These are phyloP conservation scores for Zymoseptoria brevis DNA, from an alignment of 2,329 filamentous ascomycete species.

Conservation along the genomic window DNA sequence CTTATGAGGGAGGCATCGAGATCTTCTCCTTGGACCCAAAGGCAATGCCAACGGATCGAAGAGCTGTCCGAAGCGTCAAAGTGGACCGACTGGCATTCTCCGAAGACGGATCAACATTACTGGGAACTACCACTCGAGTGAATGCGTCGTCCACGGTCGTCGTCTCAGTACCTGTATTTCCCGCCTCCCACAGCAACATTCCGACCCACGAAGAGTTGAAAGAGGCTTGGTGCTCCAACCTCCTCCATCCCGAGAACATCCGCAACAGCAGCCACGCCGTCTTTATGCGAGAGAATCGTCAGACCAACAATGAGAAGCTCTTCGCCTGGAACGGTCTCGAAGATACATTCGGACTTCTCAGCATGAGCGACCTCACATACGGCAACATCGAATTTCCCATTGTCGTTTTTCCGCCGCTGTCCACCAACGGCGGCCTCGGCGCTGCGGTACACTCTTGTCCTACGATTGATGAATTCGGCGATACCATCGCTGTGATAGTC, in stretches of 20 bases:
- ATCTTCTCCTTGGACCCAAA: constrained; percentile 64
- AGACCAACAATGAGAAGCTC: constrained; percentile 26
- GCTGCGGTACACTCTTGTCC: constrained; percentile 31
- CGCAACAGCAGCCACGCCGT: constrained; percentile 32
- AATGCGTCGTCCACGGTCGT: constrained; percentile 30
- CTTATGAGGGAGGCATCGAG: constrained; percentile 79
- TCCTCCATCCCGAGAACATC: constrained; percentile 32
- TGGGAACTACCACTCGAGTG: constrained; percentile 32
- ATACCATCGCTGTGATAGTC: constrained; percentile 32
- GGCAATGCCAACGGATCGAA: constrained; percentile 36
- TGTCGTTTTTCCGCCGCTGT: constrained; percentile 30
- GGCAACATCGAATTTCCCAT: constrained; percentile 32
- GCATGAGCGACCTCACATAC: constrained; percentile 29
- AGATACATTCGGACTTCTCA: constrained; percentile 31
- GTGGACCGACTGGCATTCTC: constrained; percentile 32
- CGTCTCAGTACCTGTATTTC: constrained; percentile 30
- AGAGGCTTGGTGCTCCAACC: constrained; percentile 32
- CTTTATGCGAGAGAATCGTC: constrained; percentile 28
- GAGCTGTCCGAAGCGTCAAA: constrained; percentile 28
- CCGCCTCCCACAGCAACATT: constrained; percentile 21
- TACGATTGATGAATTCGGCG: constrained; percentile 30
- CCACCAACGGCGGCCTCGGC: constrained; percentile 30
- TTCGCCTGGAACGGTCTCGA: constrained; percentile 33
- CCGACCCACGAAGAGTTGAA: constrained; percentile 31
- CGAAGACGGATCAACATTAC: constrained; percentile 30